phyloP scores from a whole-genome alignment of 306 rosid species.

The Sicyos edulis region DNA sequence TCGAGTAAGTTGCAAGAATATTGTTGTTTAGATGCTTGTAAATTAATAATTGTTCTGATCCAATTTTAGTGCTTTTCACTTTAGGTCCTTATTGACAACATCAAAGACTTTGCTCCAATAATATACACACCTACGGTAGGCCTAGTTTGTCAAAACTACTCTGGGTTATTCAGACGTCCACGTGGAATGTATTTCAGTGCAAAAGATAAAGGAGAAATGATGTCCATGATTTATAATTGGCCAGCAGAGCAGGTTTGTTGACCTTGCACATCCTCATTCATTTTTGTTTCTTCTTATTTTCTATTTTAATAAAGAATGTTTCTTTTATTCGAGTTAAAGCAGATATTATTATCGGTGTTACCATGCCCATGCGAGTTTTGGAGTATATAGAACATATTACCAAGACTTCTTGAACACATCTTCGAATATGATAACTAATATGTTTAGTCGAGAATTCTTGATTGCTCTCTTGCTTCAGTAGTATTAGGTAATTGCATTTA shows the following conservation, averaged over 20 bases:
- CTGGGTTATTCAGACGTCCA: constrained; percentile 91
- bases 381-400: neutral
- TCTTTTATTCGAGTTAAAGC: neutral
- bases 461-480: neutral
- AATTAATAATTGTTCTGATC: constrained; percentile 19
- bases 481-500: neutral
- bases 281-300: constrained; percentile 9
- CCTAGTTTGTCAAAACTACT: constrained; percentile 91
- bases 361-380: neutral
- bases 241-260: constrained; percentile 62
- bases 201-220: constrained; percentile 98
- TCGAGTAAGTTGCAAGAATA: constrained; percentile 55
- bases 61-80: constrained; percentile 21
- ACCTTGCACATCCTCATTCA: neutral
- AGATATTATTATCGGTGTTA: neutral
- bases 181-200: constrained; percentile 99
- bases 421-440: neutral
- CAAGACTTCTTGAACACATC: neutral
- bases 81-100: constrained; percentile 93
- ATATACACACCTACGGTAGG: constrained; percentile 99
- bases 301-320: neutral
- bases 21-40: constrained; percentile 19
- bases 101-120: constrained; percentile 83
- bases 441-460: neutral
- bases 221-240: constrained; percentile 99